A percentile compares a stretch with the other conserved stretches of the same genome.
These are phyloP conservation scores for Suillus lakei DNA, from an alignment of 768 basidiomycete species.

Conservation along the genomic window DNA sequence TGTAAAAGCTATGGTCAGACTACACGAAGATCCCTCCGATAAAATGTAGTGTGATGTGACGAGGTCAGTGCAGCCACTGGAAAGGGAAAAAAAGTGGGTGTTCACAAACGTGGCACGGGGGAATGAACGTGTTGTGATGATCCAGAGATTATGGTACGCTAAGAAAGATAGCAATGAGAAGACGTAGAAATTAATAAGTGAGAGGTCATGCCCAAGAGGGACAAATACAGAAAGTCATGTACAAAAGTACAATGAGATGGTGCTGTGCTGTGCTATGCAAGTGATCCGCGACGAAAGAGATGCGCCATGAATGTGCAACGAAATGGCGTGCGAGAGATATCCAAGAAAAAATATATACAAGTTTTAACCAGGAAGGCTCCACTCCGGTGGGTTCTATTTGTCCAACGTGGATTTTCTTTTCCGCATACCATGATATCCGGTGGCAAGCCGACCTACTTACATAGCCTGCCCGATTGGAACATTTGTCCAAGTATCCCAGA, in stretches of 20 bases:
- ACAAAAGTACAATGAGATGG: neutral
- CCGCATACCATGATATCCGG: neutral
- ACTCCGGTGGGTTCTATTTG: neutral
- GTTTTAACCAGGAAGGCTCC: neutral
- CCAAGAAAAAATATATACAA: neutral
- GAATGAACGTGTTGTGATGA: neutral
- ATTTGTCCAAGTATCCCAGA: slow-evolving; percentile 48
- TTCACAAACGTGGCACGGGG: neutral
- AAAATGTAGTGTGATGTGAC: neutral
- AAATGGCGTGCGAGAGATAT: neutral
- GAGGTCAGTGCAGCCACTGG: neutral
- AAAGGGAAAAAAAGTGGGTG: neutral
- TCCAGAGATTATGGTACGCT: neutral
- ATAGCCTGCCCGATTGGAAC: slow-evolving; percentile 40
- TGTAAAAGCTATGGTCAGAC: neutral
- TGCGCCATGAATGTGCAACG: neutral
- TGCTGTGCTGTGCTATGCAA: neutral
- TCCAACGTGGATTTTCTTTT: neutral
- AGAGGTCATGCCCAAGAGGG: neutral
- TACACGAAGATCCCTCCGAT: neutral
- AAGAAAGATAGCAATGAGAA: neutral
- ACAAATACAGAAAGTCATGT: neutral
- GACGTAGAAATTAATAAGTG: neutral
- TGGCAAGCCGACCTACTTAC: slow-evolving; percentile 14
- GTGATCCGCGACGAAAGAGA: neutral